Evolutionary conservation across 2,329 filamentous ascomycete species (phyloP).

Genomic region (Dichotomopilus funicola): DNA sequence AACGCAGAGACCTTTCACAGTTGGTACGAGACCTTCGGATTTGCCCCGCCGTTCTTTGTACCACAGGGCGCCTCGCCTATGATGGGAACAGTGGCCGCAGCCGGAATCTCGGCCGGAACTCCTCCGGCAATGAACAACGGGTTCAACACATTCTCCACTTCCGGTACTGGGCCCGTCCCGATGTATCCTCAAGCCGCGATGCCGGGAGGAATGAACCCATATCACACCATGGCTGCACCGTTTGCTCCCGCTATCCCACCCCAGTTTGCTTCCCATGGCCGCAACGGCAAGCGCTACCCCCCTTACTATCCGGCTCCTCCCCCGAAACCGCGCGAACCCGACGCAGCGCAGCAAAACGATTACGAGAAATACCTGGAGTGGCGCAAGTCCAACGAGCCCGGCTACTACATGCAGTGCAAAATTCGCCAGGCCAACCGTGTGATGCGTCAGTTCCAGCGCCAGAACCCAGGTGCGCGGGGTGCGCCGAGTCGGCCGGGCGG

Average conservation of each 20-base stretch:
- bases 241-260: not conserved
- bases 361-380: conserved; percentile 45
- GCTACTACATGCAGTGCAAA: conserved; percentile 42
- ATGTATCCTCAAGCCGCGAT: not conserved
- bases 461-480: not conserved
- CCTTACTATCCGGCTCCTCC: conserved; percentile 25
- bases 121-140: not conserved
- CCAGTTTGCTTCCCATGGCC: not conserved
- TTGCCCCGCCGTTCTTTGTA: too few species aligned
- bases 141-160: conserved; percentile 13
- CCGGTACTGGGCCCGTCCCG: not conserved
- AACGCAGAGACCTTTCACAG: not conserved
- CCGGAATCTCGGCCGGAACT: not conserved
- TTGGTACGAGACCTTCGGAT: not conserved
- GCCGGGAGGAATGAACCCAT: not conserved
- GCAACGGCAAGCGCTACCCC: conserved; percentile 3
- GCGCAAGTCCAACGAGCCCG: conserved; percentile 42
- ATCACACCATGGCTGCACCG: not conserved
- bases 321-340: conserved; percentile 36
- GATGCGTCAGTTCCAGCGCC: conserved; percentile 14
- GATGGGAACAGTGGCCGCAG: not conserved
- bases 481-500: too few species aligned
- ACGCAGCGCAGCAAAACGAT: conserved; percentile 37
- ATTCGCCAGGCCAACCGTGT: conserved; percentile 34
- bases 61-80: too few species aligned